These are phyloP conservation scores for Boletellus emodensis DNA, from an alignment of 768 basidiomycete species.

Conservation along the genomic window DNA sequence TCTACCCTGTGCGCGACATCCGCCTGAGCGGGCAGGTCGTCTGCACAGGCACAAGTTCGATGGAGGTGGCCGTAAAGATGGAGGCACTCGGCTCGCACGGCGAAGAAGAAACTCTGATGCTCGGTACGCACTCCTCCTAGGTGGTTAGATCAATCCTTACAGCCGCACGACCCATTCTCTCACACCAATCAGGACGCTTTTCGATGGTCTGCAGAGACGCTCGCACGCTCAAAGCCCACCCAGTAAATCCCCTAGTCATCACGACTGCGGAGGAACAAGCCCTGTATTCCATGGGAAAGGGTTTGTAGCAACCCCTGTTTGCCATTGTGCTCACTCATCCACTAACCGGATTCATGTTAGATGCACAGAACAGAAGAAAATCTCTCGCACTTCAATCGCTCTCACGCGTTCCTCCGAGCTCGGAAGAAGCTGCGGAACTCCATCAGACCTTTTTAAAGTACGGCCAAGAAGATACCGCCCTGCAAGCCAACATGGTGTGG, in stretches of 20 bases:
- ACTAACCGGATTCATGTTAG: slow-evolving; percentile 31
- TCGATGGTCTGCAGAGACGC: slow-evolving; percentile 84
- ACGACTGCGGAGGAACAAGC: slow-evolving; percentile 59
- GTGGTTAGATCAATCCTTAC: neutral
- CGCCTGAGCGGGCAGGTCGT: slow-evolving; percentile 79
- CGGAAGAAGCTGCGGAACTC: slow-evolving; percentile 60
- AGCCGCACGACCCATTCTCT: neutral
- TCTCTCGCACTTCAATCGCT: slow-evolving; percentile 55
- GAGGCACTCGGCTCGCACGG: slow-evolving; percentile 52
- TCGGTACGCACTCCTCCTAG: slow-evolving; percentile 43
- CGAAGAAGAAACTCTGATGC: slow-evolving; percentile 53
- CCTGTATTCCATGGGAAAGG: slow-evolving; percentile 64
- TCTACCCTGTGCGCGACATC: slow-evolving; percentile 62
- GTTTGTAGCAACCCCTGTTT: slow-evolving; percentile 33
- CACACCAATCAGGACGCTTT: slow-evolving; percentile 64
- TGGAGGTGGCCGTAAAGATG: slow-evolving; percentile 88
- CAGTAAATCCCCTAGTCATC: slow-evolving; percentile 60
- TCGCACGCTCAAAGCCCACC: slow-evolving; percentile 54
- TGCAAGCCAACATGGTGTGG: slow-evolving; percentile 50
- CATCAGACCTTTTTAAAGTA: slow-evolving; percentile 67
- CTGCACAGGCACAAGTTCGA: slow-evolving; percentile 69
- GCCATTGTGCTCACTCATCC: neutral
- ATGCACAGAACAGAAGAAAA: slow-evolving; percentile 56
- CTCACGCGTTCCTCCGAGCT: slow-evolving; percentile 68
- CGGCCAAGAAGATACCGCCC: slow-evolving; percentile 38